phyloP scores from a whole-genome alignment of 139 green algal species.

The Edaphochlamys debaryana region DNA sequence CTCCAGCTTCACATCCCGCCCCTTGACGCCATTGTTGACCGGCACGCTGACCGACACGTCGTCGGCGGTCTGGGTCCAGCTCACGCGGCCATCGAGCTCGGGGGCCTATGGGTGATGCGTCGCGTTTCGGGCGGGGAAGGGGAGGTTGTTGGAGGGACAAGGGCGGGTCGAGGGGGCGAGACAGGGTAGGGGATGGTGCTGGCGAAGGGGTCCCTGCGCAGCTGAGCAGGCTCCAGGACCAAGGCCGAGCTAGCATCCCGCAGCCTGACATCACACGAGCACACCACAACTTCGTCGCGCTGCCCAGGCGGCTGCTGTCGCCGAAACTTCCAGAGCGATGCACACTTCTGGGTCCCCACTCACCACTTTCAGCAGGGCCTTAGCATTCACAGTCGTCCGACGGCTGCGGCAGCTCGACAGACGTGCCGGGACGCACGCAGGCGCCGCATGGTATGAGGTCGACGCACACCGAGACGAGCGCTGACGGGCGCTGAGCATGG shows the following conservation, averaged over 20 bases:
- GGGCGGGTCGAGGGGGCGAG: no score
- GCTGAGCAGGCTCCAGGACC: no score
- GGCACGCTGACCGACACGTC: conserved; percentile 57
- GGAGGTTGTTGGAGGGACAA: no score
- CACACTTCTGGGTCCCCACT: no score
- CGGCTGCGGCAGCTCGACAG: neutral
- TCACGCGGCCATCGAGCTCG: neutral
- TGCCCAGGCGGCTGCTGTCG: no score
- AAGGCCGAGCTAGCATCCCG: no score
- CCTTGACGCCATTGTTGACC: conserved; percentile 41
- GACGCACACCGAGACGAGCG: no score
- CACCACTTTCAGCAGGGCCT: conserved; percentile 29
- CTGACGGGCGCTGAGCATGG: no score
- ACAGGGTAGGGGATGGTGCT: neutral
- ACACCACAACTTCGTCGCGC: no score
- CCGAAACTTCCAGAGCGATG: conserved; percentile 21
- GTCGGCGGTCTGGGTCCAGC: conserved; percentile 53
- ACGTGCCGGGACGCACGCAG: neutral
- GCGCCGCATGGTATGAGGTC: neutral
- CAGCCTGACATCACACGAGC: no score
- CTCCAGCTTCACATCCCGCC: conserved; percentile 28
- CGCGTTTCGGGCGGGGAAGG: neutral
- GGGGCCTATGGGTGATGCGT: neutral
- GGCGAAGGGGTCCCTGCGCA: no score
- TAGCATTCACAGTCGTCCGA: neutral